Conservation (phyloP, 805 yeast genomes). For the Yarrowia sp. region DNA sequence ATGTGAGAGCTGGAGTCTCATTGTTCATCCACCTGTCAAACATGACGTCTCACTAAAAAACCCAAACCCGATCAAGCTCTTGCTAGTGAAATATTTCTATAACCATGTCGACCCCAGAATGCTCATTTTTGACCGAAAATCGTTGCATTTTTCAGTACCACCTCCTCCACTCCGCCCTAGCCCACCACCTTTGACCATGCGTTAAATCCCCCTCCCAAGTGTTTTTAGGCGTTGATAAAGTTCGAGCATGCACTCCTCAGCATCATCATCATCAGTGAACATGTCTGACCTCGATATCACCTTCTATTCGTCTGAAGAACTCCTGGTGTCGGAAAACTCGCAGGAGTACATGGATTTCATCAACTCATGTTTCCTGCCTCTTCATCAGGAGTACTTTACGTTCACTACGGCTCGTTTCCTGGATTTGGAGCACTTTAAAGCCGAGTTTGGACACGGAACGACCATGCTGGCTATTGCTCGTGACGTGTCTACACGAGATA, state of each 20-base stretch:
- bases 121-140: background rate
- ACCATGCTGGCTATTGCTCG: background rate
- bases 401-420: background rate
- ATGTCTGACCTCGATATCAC: conserved; percentile 10
- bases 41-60: background rate
- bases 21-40: too few species aligned
- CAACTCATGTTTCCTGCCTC: conserved; percentile 10
- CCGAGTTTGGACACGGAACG: background rate
- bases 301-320: background rate
- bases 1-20: too few species aligned
- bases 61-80: background rate
- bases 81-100: background rate
- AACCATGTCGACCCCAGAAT: too few species aligned
- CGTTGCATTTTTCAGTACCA: background rate
- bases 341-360: background rate
- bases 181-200: too few species aligned
- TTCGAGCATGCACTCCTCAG: background rate
- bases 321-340: background rate
- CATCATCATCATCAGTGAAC: background rate
- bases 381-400: conserved; percentile 6
- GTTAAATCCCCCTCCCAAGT: too few species aligned
- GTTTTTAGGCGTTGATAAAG: background rate
- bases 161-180: background rate
- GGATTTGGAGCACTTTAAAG: background rate
- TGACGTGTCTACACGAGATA: background rate